Conservation (phyloP, 805 yeast genomes). For the Kregervanrija fluxuum region DNA sequence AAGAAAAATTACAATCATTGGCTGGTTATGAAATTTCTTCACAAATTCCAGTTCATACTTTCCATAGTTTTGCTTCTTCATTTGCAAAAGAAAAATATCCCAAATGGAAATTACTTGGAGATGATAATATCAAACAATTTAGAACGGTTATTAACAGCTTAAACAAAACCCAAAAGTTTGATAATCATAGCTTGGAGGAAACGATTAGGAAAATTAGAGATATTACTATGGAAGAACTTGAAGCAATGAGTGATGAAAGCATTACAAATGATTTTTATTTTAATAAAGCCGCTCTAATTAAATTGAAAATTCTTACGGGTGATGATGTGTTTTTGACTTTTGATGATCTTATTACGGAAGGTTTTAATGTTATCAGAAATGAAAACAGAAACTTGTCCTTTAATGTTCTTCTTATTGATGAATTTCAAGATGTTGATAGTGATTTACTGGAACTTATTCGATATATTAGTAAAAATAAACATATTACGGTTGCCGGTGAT, state of each 20-base stretch:
- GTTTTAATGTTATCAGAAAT: no score
- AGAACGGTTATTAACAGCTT: no score
- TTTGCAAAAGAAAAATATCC: slow-evolving; percentile 33
- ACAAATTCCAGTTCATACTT: slow-evolving; percentile 43
- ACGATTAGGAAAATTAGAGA: slow-evolving; percentile 11
- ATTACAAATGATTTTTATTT: slow-evolving; percentile 7
- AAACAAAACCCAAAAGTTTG: no score
- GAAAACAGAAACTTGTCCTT: slow-evolving; percentile 6
- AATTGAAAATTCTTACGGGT: slow-evolving; percentile 10
- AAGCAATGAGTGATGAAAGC: slow-evolving; percentile 7
- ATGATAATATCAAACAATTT: slow-evolving; percentile 18
- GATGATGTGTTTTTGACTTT: slow-evolving; percentile 17
- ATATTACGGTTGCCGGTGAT: slow-evolving; percentile 65
- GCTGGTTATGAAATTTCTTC: slow-evolving; percentile 30
- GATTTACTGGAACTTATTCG: slow-evolving; percentile 39
- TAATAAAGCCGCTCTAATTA: slow-evolving; percentile 1
- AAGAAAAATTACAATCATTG: slow-evolving; percentile 21
- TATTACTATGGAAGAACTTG: slow-evolving; percentile 5
- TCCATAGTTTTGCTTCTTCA: slow-evolving; percentile 55
- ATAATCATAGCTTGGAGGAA: slow-evolving; percentile 7
- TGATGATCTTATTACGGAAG: slow-evolving; percentile 12
- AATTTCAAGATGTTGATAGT: slow-evolving; percentile 64
- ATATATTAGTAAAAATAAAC: slow-evolving; percentile 34
- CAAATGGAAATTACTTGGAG: slow-evolving; percentile 42
- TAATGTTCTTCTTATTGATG: slow-evolving; percentile 54